Evolutionary conservation across 305 asterid species (phyloP).

Genomic region (Fraxinus velutina): DNA sequence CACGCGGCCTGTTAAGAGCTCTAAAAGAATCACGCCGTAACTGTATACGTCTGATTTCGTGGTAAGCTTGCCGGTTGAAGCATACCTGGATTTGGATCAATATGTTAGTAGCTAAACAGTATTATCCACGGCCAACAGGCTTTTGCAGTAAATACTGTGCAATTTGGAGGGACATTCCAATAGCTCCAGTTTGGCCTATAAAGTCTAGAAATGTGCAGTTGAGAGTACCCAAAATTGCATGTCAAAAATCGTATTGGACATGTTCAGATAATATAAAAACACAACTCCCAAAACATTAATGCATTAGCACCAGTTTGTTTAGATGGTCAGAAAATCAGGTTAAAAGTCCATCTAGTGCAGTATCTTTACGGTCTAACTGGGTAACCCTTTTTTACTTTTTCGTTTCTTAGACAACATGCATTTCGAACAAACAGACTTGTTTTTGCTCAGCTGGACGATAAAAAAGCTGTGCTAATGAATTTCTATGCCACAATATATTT

Average conservation of each 20-base stretch:
- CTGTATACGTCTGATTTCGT: conserved; percentile 81
- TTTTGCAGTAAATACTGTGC: background rate
- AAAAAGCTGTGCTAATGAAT: background rate
- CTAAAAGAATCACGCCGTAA: conserved; percentile 71
- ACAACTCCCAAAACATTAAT: background rate
- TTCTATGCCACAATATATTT: background rate
- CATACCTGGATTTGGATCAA: conserved; percentile 46
- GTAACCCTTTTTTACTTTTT: background rate
- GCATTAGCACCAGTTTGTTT: background rate
- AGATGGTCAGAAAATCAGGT: background rate
- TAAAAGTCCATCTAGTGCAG: background rate
- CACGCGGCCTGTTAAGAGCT: conserved; percentile 70
- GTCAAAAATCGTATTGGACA: background rate
- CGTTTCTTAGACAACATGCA: background rate
- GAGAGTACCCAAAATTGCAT: background rate
- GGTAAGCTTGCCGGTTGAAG: conserved; percentile 80
- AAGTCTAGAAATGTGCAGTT: background rate
- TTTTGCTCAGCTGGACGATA: background rate
- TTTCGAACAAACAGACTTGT: background rate
- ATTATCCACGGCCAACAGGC: background rate
- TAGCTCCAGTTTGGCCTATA: background rate
- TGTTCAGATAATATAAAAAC: background rate
- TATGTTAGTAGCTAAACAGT: background rate
- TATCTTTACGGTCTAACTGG: background rate
- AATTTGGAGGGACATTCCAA: background rate